phyloP scores from a whole-genome alignment of 768 basidiomycete species.

The Coprinopsis strossmayeri region DNA sequence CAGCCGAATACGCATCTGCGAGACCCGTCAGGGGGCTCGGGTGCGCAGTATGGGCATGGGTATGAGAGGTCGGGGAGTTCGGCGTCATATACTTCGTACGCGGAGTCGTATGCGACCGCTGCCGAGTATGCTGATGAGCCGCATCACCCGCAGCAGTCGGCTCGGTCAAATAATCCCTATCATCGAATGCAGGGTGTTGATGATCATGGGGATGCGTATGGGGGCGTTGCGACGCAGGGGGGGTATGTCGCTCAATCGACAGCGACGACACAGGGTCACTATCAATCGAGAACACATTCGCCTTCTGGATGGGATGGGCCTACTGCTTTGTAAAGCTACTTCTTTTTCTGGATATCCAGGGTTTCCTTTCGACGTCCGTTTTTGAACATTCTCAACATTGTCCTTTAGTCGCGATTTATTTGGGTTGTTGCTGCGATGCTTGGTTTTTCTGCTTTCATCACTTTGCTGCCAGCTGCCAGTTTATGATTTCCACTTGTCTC shows the following conservation, averaged over 20 bases:
- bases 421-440: too few species aligned
- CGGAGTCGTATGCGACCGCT: slow-evolving; percentile 38
- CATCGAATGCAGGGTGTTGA: slow-evolving; percentile 9
- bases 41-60: slow-evolving; percentile 10
- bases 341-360: too few species aligned
- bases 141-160: background rate
- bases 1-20: slow-evolving; percentile 6
- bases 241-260: slow-evolving; percentile 1
- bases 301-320: slow-evolving; percentile 32
- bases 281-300: slow-evolving; percentile 15
- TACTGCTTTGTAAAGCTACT: slow-evolving; percentile 30
- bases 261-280: background rate
- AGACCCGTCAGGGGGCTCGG: slow-evolving; percentile 2
- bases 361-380: too few species aligned
- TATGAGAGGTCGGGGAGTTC: slow-evolving; percentile 30
- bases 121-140: slow-evolving; percentile 30
- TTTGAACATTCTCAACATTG: too few species aligned
- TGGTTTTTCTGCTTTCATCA: too few species aligned
- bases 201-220: slow-evolving; percentile 6
- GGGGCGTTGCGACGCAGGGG: slow-evolving; percentile 5
- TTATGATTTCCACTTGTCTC: too few species aligned
- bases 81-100: slow-evolving; percentile 19
- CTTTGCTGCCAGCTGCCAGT: too few species aligned
- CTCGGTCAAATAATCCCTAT: slow-evolving; percentile 8
- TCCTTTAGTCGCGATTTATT: too few species aligned